Percentiles rank a stretch among this genome's conserved stretches.
Conservation (phyloP, 169 alveolate species). For the Plasmodium gallinaceum region DNA sequence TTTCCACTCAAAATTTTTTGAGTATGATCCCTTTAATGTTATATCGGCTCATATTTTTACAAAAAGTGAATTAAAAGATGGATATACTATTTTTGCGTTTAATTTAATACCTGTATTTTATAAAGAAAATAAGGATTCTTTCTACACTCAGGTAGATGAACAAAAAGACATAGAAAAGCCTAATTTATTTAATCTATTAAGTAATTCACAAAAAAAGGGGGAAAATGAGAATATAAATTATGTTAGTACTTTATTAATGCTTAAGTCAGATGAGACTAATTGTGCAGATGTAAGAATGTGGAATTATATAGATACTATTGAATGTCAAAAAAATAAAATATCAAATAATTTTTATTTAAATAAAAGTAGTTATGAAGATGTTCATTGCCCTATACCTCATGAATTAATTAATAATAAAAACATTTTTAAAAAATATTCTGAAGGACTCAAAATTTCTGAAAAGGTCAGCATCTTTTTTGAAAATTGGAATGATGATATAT, state of each 20-base stretch:
- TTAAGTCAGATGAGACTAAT: conserved; percentile 23
- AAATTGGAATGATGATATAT: conserved; percentile 53
- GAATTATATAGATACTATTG: conserved; percentile 34
- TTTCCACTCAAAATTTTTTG: conserved; percentile 31
- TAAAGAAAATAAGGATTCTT: background rate
- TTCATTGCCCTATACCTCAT: conserved; percentile 37
- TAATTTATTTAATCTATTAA: conserved; percentile 5
- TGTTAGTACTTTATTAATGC: conserved; percentile 27
- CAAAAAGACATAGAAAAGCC: background rate
- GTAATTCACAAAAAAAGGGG: background rate
- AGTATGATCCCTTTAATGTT: conserved; percentile 25
- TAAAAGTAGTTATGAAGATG: conserved; percentile 5
- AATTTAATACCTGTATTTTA: conserved; percentile 14
- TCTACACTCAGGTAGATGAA: background rate
- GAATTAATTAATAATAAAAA: conserved; percentile 62
- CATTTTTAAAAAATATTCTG: conserved; percentile 45
- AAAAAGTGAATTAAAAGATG: conserved; percentile 27
- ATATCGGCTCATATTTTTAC: conserved; percentile 51
- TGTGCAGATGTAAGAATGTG: conserved; percentile 56
- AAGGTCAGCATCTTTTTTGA: conserved; percentile 66
- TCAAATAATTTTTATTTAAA: conserved; percentile 31
- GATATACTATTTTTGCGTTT: conserved; percentile 58
- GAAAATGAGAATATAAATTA: background rate
- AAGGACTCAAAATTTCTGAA: conserved; percentile 57
- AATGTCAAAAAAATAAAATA: conserved; percentile 33